A percentile compares a stretch with the other conserved stretches of the same genome.
phyloP scores from a whole-genome alignment of 257 asterid genomes.

The Salvia miltiorrhiza region DNA sequence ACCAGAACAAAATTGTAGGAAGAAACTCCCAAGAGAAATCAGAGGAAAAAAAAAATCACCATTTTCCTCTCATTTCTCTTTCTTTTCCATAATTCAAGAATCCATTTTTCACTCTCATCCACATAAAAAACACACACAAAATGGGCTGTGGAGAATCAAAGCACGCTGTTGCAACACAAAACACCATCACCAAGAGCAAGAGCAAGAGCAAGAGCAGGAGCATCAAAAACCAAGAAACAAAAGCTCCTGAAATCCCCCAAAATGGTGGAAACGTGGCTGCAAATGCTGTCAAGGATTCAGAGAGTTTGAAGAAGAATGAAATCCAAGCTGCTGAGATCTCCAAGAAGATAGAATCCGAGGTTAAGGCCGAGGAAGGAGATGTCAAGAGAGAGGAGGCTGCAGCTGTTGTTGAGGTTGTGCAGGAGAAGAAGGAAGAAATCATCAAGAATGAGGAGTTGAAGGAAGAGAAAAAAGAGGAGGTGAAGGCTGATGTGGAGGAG shows the following conservation, averaged over 20 bases:
- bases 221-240: constrained; percentile 1
- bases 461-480: background rate
- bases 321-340: background rate
- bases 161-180: constrained; percentile 69
- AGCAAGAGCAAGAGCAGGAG: constrained; percentile 29
- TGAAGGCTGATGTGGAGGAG: background rate
- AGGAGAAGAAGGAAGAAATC: constrained; percentile 19
- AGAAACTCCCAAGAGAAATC: constrained; percentile 20
- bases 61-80: constrained; percentile 32
- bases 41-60: constrained; percentile 20
- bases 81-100: constrained; percentile 14
- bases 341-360: constrained; percentile 8
- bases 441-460: constrained; percentile 10
- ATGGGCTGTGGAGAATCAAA: constrained; percentile 95
- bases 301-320: constrained; percentile 3
- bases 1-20: constrained; percentile 13
- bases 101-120: background rate
- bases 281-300: background rate
- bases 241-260: background rate
- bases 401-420: constrained; percentile 13
- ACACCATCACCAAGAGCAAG: constrained; percentile 40
- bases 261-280: background rate
- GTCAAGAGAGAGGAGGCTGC: constrained; percentile 8
- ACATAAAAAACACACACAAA: background rate
- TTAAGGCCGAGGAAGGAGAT: background rate